Base-by-base conservation (phyloP, 2,329 filamentous ascomycete species). In the Aspergillus sp. region DNA sequence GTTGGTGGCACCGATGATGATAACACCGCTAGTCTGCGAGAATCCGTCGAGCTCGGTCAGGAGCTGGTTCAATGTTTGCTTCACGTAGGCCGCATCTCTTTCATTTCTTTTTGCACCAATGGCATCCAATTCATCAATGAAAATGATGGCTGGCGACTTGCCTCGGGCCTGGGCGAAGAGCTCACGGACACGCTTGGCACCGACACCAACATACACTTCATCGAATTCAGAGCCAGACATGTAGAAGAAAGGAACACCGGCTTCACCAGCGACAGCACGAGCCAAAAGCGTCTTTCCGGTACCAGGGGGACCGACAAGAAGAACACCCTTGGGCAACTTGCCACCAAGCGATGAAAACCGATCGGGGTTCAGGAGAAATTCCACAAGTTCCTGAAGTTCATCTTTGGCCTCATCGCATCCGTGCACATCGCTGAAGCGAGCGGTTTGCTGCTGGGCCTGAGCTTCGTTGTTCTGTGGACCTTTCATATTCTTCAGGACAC, bases 141-240 rank as follows among this genome's bases (percentile, higher is more conserved):
- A 96, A 50, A 97, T 86, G 67, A 98, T 98, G 11, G 88, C 81
- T 27, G 91, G 91, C 3, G 90, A 84, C 72, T 97, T 96, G 51
- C 76, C 68, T 54, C 90, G 88, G 52, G 91, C 91, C 44, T 86
- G 82, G 37, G 76, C 72, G 66, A 95, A 95, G n/a, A 95, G 79
- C 50, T 96, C 93, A 46, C 93, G 88, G 39, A 98, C 91, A 60
- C 93, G 87, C 76, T 98, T 95, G 37, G 90, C 90, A 62, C 90
- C 90, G 42, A 98, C 93, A 62, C 93, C 93, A 31, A 98, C 94
- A 61, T 96, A 98, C 41, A 98, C 86, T 69, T 98, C 93, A 61
- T 98, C 93, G 62, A 98, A 98, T 66, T 98, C 93, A 46, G 89
- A 95, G 40, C 93, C 93, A 61, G 93, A 98, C 91, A 98, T 97